Base-by-base conservation (phyloP, 1,284 basidiomycete genomes). In the Trametes sp. region DNA sequence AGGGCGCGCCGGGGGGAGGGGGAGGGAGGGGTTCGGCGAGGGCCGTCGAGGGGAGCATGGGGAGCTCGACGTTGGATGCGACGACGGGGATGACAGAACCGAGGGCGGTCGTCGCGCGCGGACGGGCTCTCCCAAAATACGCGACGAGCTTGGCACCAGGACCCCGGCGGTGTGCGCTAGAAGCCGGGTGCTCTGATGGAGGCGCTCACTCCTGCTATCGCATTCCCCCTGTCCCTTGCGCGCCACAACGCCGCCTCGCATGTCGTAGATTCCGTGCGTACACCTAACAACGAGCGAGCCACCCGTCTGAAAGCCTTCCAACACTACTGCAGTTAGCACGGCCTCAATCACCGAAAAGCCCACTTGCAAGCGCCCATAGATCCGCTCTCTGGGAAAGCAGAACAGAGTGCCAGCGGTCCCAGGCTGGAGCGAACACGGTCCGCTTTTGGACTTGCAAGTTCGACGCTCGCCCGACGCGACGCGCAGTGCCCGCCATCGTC, bases 41-140 rank as follows among this genome's bases (percentile, higher is more conserved):
- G 50, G 72, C 65, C 67, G 73, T 67, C 70, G 73, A 67, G 67
- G 63, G 65, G 71, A 68, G 70, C 73, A 74, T 75, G 64, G 60
- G 68, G 65, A 65, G 69, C 54, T 60, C 61, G 67, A 70, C 68
- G 69, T 61, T 68, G 72, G 71, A 74, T 72, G 68, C 67, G 72
- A 72, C 67, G 72, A 72, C 68, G 62, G 56, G 56, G 64, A 59
- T 54, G 61, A 61, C 54, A 56, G 65, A 68, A 64, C 59, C 59
- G 59, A 59, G 65, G 66, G 45, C 57, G 54, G 63, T 63, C 60
- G 66, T 67, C 63, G 65, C 54, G 59, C 64, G 44, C 64, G 63
- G n/a, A 63, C 62, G 59, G 55, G 36, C 23, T 28, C 23, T 16
- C 59, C 36, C 54, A 55, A 64, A 59, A 56, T 61, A 63, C 62